Conservation (phyloP, 768 basidiomycete species). For the Xanthoconium stramineum region DNA sequence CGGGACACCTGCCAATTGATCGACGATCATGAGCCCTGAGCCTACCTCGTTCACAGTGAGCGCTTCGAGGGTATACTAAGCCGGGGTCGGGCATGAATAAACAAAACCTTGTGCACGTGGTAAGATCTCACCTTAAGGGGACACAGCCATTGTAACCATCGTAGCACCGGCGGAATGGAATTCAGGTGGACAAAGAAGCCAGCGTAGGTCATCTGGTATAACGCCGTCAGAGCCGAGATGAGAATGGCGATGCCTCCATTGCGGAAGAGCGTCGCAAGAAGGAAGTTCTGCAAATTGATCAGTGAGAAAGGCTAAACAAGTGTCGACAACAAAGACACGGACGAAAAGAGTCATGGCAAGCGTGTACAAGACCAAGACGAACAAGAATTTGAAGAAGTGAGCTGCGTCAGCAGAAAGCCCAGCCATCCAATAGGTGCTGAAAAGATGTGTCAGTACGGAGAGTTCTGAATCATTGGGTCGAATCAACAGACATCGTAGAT, state of each 20-base stretch:
- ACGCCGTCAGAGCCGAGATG: conserved; percentile 68
- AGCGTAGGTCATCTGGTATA: conserved; percentile 85
- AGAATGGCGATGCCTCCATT: conserved; percentile 92
- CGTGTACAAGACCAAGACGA: conserved; percentile 83
- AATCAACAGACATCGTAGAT: conserved; percentile 63
- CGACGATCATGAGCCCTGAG: conserved; percentile 80
- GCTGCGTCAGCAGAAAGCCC: conserved; percentile 75
- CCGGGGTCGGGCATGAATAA: not conserved
- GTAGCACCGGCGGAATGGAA: conserved; percentile 83
- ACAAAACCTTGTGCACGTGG: not conserved
- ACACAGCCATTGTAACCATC: conserved; percentile 92
- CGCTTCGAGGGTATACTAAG: conserved; percentile 69
- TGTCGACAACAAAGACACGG: conserved; percentile 29
- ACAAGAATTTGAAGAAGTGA: conserved; percentile 92
- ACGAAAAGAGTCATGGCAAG: conserved; percentile 86
- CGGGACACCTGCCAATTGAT: conserved; percentile 77
- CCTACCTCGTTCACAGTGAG: conserved; percentile 90
- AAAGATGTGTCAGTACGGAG: conserved; percentile 4
- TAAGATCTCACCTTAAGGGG: conserved; percentile 58
- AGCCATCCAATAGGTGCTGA: conserved; percentile 92
- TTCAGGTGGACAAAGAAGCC: conserved; percentile 90
- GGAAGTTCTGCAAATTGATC: conserved; percentile 66
- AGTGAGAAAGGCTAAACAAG: not conserved
- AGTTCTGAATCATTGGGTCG: not conserved
- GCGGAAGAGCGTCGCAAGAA: conserved; percentile 77